Base-by-base conservation (phyloP, 768 basidiomycete species). In the Pulveroboletus sp. region DNA sequence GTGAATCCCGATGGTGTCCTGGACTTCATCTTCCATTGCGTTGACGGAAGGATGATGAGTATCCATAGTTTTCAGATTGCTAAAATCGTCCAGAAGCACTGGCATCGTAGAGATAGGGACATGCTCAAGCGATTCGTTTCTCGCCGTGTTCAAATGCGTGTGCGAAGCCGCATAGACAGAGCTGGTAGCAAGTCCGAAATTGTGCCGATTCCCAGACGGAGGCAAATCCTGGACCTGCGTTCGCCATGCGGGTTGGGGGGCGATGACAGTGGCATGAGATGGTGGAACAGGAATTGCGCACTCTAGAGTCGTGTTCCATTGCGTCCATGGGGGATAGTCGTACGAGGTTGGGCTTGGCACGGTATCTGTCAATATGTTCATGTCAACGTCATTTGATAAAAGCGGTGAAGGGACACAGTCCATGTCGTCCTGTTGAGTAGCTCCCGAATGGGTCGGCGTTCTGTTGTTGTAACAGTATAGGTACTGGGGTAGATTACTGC, bases 381-480 rank as follows among this genome's bases (percentile, higher is more conserved):
- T 59, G 18, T 59, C 57, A 12, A 51, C 37, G 40, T 58, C 57
- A 8, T 26, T n/a, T 6, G 41, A 18, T 26, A 32, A 2, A 9
- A 35, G 28, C 8, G 56, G 47, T 6, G 46, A 57, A 21, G 40
- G 18, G 11, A 49, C 31, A 17, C 49, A 56, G 10, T 56, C 55
- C 55, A 57, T 57, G 26, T 47, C 49, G 35, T 55, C 56, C 12
- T 39, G 30, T 10, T 43, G 43, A 8, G 21, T 21, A 28, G 31
- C 26, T 26, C 35, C 40, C n/a, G 42, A 11, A n/a, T 31, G 24
- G 30, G 33, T 21, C 39, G 14, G 2, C 15, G 14, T 21, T 28
- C 15, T 27, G 28, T 8, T 10, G 1, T 2, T 36, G n/a, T 26
- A 43, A 32, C 12, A 31, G 17, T 15, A 15, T 32, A 52, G 36